Base-by-base conservation (phyloP, 2,329 filamentous ascomycete species). In the Xylaria hypoxylon region DNA sequence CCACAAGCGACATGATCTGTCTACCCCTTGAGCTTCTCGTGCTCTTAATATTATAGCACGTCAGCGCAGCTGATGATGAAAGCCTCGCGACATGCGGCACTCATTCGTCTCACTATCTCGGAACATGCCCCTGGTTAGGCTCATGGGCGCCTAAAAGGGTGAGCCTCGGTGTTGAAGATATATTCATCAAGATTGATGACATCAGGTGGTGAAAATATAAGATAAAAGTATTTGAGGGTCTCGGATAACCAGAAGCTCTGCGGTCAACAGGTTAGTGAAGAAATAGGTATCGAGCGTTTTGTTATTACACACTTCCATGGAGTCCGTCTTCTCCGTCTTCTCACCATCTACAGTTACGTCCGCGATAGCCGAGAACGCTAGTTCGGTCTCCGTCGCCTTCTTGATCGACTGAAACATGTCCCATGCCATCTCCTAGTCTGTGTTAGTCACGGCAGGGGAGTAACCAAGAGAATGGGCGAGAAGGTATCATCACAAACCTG, bases 221-320 rank as follows among this genome's bases (percentile, higher is more conserved):
- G 53, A 38, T 73, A 73, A 35, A 72, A 70, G 60, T 73, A 74
- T 58, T 90, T 90, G 63, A 90, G 74, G n/a, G 87, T 90, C 78
- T 90, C 88, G 1, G 85, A 86, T 70, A 88, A 79, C 86, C 87
- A 90, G 72, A 89, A 90, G 62, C 83, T 87, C 75, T 90, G 86
- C 77, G 33, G 4, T 24, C 17, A 48, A 47, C 2, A 53, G 8
- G 26, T 53, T 13, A 52, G 52, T 38, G 45, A 33, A 51, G 19
- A 19, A 28, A 38, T 19, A 26, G 35, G 13, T 7, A 52, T 22
- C 31, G 5, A 38, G 26, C 28, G 45, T n/a, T 22, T 33, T 26
- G 7, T 17, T 11, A 52, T 58, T 19, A 70, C 69, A 58, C 62
- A 75, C 74, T 69, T 77, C 74, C 75, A 77, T 77, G 11, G 59